These are phyloP conservation scores for Pseudogymnoascus sp. DNA, from an alignment of 2,329 filamentous ascomycete genomes.

Conservation along the genomic window DNA sequence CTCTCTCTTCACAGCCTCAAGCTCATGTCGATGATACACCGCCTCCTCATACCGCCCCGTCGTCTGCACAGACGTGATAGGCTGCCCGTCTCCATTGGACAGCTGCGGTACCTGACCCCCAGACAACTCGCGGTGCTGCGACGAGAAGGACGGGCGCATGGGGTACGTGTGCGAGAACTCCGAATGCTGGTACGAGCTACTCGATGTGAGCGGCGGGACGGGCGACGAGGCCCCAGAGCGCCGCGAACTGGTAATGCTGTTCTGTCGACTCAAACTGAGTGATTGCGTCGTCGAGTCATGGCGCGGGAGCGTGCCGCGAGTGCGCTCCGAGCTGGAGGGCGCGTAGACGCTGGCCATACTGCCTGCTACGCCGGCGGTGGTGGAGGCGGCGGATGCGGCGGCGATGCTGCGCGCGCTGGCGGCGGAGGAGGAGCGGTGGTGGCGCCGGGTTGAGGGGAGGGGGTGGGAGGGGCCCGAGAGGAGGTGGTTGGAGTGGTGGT, in stretches of 20 bases:
- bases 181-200: constrained; percentile 25
- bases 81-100: constrained; percentile 14
- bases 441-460: constrained; percentile 48
- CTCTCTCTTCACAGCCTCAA: constrained; percentile 57
- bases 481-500: constrained; percentile 45
- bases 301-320: constrained; percentile 20
- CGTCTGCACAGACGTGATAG: constrained; percentile 42
- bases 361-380: constrained; percentile 39
- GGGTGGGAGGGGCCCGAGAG: constrained; percentile 53
- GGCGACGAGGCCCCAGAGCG: constrained; percentile 29
- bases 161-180: constrained; percentile 28
- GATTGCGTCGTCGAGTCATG: constrained; percentile 25
- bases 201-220: constrained; percentile 21
- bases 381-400: constrained; percentile 37
- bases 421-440: constrained; percentile 49
- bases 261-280: constrained; percentile 28
- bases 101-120: constrained; percentile 10
- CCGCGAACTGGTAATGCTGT: constrained; percentile 26
- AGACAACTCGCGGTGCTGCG: constrained; percentile 24
- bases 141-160: constrained; percentile 21
- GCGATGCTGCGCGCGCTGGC: constrained; percentile 49
- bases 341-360: constrained; percentile 43
- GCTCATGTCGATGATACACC: constrained; percentile 51
- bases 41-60: constrained; percentile 59
- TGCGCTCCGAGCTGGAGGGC: constrained; percentile 33